Conservation (phyloP, 352 stramenopile genomes). For the Pelagophyceae sp. region DNA sequence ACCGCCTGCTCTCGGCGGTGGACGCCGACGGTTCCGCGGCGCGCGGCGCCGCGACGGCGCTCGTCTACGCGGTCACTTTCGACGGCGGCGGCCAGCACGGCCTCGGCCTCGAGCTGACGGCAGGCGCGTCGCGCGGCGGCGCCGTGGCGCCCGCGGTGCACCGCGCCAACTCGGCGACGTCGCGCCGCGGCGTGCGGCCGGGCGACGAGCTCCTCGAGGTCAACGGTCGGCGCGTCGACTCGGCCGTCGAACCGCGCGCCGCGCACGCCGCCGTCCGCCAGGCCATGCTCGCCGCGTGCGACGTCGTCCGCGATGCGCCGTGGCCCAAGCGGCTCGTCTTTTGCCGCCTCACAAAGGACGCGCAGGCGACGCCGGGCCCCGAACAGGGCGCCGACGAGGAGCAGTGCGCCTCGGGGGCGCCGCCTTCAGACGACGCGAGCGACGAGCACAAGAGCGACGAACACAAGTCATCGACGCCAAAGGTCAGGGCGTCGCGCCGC, state of each 20-base stretch:
- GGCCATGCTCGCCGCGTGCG: constrained; percentile 12
- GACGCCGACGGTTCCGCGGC: not conserved
- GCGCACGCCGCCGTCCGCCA: not conserved
- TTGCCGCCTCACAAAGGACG: not conserved
- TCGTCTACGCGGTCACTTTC: not conserved
- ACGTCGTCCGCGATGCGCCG: not conserved
- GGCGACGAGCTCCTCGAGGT: constrained; percentile 11
- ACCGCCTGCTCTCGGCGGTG: not conserved
- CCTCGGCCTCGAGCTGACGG: constrained; percentile 5
- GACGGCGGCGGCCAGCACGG: not conserved
- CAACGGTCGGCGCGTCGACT: constrained; percentile 4
- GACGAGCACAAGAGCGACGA: not conserved
- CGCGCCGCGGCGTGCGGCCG: not conserved
- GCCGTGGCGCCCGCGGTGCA: constrained; percentile 3
- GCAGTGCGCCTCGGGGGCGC: not conserved
- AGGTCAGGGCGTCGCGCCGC: not conserved
- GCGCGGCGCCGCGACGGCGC: not conserved
- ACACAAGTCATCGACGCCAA: not conserved
- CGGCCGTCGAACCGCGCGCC: not conserved
- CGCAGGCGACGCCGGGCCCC: not conserved
- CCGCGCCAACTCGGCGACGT: not conserved
- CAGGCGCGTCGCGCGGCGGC: not conserved
- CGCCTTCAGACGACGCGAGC: not conserved
- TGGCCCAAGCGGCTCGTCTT: constrained; percentile 9
- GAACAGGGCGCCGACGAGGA: not conserved